These are phyloP conservation scores for Aegilops sharonensis DNA, from an alignment of 176 grass and related monocot species.

Conservation along the genomic window DNA sequence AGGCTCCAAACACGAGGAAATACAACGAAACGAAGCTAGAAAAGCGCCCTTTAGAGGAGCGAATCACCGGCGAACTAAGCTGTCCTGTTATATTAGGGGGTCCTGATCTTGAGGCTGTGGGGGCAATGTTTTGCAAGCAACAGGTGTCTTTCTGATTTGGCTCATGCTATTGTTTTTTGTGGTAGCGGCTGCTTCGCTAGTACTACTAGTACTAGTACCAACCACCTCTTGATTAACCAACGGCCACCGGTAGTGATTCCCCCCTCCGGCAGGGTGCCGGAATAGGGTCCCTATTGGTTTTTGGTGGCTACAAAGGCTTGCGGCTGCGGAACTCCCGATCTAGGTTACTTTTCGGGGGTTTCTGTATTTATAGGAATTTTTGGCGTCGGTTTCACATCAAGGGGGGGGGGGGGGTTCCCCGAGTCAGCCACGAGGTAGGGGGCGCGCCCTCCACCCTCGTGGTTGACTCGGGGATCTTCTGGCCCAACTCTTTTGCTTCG, in stretches of 20 bases:
- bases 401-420: too few relatives aligned
- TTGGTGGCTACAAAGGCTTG: too few relatives aligned
- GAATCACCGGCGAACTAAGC: constrained; percentile 20
- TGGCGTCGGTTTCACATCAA: too few relatives aligned
- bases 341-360: too few relatives aligned
- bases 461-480: too few relatives aligned
- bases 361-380: too few relatives aligned
- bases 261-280: too few relatives aligned
- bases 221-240: constrained; percentile 14
- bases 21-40: constrained; percentile 2
- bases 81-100: constrained; percentile 11
- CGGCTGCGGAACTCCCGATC: too few relatives aligned
- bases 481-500: too few relatives aligned
- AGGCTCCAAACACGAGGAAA: background rate
- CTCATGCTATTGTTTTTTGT: background rate
- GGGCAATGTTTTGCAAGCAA: background rate
- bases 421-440: too few relatives aligned
- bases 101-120: background rate
- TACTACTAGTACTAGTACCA: background rate
- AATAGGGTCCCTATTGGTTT: too few relatives aligned
- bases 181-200: background rate
- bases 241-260: background rate
- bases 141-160: constrained; percentile 27
- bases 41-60: constrained; percentile 10
- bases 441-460: too few relatives aligned